Conservation (phyloP, 2,329 filamentous ascomycete genomes). For the Colletotrichum tropicicola region DNA sequence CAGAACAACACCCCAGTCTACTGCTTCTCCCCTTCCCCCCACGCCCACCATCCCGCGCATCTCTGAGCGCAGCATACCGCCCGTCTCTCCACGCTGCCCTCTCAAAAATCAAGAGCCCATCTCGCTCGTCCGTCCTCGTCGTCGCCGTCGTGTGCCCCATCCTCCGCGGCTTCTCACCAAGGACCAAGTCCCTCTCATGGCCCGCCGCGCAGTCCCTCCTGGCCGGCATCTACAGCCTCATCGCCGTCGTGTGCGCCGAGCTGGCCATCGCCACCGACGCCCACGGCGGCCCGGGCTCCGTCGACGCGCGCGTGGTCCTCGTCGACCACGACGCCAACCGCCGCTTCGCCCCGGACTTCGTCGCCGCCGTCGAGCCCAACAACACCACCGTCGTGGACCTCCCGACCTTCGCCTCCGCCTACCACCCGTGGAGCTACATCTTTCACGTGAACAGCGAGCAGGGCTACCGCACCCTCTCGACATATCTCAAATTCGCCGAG, state of each 20-base stretch:
- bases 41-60: conserved; percentile 56
- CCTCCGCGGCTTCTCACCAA: conserved; percentile 59
- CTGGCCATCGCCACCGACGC: conserved; percentile 68
- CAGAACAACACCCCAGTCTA: conserved; percentile 53
- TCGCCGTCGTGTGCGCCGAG: conserved; percentile 76
- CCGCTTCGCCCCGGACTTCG: conserved; percentile 41
- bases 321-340: conserved; percentile 66
- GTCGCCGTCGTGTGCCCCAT: conserved; percentile 71
- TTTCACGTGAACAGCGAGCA: conserved; percentile 73
- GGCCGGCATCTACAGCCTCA: conserved; percentile 79
- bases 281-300: conserved; percentile 64
- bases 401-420: conserved; percentile 58
- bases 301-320: conserved; percentile 80
- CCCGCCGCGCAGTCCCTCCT: conserved; percentile 76
- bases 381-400: conserved; percentile 60
- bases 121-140: conserved; percentile 50
- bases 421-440: conserved; percentile 69
- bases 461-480: conserved; percentile 65
- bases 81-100: conserved; percentile 65
- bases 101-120: conserved; percentile 51
- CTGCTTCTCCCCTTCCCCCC: conserved; percentile 73
- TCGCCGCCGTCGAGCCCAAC: conserved; percentile 50
- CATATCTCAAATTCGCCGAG: conserved; percentile 58
- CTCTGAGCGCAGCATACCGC: conserved; percentile 68
- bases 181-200: conserved; percentile 69